Conservation (phyloP, 257 asterid genomes). For the Fraxinus excelsior region DNA sequence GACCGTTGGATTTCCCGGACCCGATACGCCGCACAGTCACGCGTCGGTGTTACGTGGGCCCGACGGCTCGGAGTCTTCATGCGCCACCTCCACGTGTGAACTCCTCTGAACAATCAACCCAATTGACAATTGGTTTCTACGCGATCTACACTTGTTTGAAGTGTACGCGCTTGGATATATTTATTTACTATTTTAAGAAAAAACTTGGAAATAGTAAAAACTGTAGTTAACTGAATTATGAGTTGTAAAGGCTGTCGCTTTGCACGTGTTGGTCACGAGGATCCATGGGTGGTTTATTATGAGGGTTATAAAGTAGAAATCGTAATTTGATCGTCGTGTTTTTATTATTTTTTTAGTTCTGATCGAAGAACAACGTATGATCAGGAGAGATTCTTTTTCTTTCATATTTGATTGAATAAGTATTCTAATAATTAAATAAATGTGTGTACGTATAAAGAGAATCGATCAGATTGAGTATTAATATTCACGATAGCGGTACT, state of each 20-base stretch:
- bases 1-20: conserved; percentile 19
- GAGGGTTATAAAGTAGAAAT: too few species aligned
- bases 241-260: neutral
- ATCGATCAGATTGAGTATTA: neutral
- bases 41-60: conserved; percentile 32
- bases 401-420: too few species aligned
- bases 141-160: neutral
- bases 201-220: neutral
- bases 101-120: conserved; percentile 12
- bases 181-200: neutral
- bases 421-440: neutral
- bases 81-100: conserved; percentile 15
- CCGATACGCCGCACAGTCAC: conserved; percentile 28
- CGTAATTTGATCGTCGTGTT: too few species aligned
- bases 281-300: neutral
- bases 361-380: too few species aligned
- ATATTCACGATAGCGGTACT: too few species aligned
- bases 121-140: conserved; percentile 13
- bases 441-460: neutral
- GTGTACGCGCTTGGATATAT: neutral
- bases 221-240: neutral
- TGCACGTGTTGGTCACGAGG: conserved; percentile 3
- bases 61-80: conserved; percentile 15
- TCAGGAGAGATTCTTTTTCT: too few species aligned
- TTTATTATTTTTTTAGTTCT: too few species aligned